Conservation (phyloP, 2,329 filamentous ascomycete species). For the Beauveria pseudobassiana region DNA sequence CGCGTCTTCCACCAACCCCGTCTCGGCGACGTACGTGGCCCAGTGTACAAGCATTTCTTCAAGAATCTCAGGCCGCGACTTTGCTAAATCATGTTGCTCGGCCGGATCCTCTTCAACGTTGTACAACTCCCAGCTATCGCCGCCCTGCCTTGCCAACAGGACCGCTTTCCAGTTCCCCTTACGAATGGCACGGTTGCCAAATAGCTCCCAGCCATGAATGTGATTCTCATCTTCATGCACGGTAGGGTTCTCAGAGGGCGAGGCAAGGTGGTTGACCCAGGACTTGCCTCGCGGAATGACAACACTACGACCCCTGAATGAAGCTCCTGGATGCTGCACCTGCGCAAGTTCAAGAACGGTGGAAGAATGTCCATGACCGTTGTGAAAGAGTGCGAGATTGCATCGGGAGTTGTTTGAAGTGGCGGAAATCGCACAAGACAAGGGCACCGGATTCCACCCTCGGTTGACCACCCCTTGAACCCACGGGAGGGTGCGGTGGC, state of each 20-base stretch:
- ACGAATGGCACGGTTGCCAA: conserved; percentile 25
- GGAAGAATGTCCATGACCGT: conserved; percentile 43
- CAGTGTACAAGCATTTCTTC: conserved; percentile 43
- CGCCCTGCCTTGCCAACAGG: conserved; percentile 16
- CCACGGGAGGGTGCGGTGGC: conserved; percentile 29
- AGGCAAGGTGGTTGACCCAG: conserved; percentile 27
- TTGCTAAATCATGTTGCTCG: conserved; percentile 24
- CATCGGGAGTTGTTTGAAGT: background rate
- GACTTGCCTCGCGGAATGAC: conserved; percentile 43
- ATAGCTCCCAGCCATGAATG: conserved; percentile 32
- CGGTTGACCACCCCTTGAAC: conserved; percentile 34
- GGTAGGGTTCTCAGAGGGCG: conserved; percentile 29
- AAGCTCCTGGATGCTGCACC: conserved; percentile 30
- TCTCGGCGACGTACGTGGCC: conserved; percentile 43
- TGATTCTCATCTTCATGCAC: conserved; percentile 37
- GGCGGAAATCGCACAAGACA: conserved; percentile 32
- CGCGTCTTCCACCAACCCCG: conserved; percentile 12
- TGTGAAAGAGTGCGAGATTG: conserved; percentile 16
- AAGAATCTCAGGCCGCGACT: conserved; percentile 33
- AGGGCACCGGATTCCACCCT: conserved; percentile 44
- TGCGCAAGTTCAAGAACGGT: conserved; percentile 40
- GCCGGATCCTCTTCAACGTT: conserved; percentile 24
- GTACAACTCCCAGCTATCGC: conserved; percentile 27
- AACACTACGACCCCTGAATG: conserved; percentile 38
- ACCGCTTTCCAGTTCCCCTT: conserved; percentile 27